Evolutionary conservation across 139 green algal genomes (phyloP), one percentile per base, ranked within the genome.

Genomic region (Chlorella sp.): DNA sequence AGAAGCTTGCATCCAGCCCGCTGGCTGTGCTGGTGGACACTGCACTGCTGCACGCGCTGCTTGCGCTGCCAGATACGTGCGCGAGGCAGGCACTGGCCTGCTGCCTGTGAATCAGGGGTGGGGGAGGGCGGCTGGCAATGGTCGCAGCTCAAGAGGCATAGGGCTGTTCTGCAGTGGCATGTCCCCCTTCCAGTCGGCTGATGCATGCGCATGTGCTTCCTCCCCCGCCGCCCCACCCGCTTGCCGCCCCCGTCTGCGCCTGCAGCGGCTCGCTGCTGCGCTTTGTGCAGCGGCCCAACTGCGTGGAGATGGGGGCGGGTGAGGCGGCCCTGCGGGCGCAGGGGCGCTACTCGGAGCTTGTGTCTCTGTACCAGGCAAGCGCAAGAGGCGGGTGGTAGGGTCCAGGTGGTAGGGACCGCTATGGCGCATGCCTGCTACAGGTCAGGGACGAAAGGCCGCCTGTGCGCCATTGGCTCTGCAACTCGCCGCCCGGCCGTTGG

Each of bases 301-400:
- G 70, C 46, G 77, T 93, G 7, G 91, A 95, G 60, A 38, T 93
- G 55, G 61, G 82, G 59, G 91, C 89, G 62, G 87, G 87, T 0
- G 80, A 83, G 61, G 19, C 68, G 36, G 78, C 83, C 5, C 77
- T 90, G 40, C 68, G 50, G 23, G 67, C 43, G 27, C 33, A 29
- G 5, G 89, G 92, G 23, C 83, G 87, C 33, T 97, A 94, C 78
- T 87, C 88, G 38, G 94, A 98, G 87, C 88, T 98, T 55, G 88
- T 93, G 23, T 87, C 88, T 19, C 71, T 97, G 74, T 95, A 94
- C 77, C 87, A 90, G 69, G 83, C 67, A 17, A 0, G 43, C 40
- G n/a, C n/a, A n/a, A n/a, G n/a, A n/a, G n/a, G n/a, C n/a, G n/a
- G n/a, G n/a, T n/a, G n/a, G n/a, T n/a, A n/a, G n/a, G n/a, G n/a